Evolutionary conservation across 331 rosid species (phyloP).

Genomic region (Spiraea crenata): DNA sequence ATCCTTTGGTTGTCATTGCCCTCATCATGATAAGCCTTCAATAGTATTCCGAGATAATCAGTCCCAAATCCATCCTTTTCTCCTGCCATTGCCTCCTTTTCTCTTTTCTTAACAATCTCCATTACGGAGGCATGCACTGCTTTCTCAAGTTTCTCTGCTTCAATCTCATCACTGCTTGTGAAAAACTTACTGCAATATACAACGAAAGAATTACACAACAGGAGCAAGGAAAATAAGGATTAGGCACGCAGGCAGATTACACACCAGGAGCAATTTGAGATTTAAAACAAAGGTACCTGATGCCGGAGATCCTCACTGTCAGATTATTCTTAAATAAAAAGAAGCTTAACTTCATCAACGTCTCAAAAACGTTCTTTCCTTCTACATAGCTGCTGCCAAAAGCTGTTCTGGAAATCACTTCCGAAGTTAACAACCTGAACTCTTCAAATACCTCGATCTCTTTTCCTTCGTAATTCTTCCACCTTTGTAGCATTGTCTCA

Average conservation of each 20-base stretch:
- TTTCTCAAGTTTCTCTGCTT: no score
- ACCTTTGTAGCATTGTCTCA: conserved; percentile 20
- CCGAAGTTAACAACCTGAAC: conserved; percentile 18
- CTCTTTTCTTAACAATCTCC: no score
- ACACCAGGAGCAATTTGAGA: no score
- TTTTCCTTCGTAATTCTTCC: conserved; percentile 17
- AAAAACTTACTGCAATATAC: no score
- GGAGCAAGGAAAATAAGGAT: no score
- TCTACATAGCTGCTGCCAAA: conserved; percentile 29
- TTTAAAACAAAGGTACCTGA: not conserved
- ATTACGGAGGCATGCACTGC: no score
- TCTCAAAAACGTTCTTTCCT: conserved; percentile 13
- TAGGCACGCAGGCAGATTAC: no score
- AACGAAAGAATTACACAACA: no score
- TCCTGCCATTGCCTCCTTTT: no score
- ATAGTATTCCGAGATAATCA: no score
- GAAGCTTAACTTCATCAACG: not conserved
- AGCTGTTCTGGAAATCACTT: conserved; percentile 24
- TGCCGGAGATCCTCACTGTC: not conserved
- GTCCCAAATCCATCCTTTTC: no score
- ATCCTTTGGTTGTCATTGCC: not conserved
- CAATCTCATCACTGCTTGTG: no score
- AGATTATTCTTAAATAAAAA: not conserved
- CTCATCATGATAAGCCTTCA: not conserved
- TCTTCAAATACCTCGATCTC: conserved; percentile 27